Percentiles rank a stretch among this genome's conserved stretches.
Evolutionary conservation across 2,329 filamentous ascomycete genomes (phyloP).

Genomic region (Cladosporium sp.): DNA sequence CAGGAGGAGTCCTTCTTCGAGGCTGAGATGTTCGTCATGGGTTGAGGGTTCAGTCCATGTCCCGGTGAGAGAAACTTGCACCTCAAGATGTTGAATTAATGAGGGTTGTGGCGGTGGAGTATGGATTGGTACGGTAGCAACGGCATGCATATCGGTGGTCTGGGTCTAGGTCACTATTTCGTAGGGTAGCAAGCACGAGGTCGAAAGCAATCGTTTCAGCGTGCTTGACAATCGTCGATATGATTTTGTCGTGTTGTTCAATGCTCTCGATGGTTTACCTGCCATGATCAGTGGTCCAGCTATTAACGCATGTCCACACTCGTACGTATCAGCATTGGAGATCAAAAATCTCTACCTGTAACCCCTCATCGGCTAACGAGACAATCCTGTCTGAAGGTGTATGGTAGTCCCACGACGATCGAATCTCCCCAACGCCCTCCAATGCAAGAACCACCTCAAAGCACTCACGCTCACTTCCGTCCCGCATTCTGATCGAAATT

Average conservation of each 20-base stretch:
- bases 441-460: background rate
- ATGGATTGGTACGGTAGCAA: background rate
- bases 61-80: background rate
- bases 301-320: background rate
- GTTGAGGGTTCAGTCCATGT: background rate
- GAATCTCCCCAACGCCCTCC: background rate
- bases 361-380: background rate
- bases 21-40: constrained; percentile 2
- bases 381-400: background rate
- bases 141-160: background rate
- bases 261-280: background rate
- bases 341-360: background rate
- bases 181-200: background rate
- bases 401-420: background rate
- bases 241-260: background rate
- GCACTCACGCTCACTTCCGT: constrained; percentile 23
- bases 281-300: background rate
- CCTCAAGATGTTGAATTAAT: background rate
- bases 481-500: constrained; percentile 65
- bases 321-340: background rate
- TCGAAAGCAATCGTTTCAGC: background rate
- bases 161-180: background rate
- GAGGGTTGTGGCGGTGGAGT: background rate
- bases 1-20: constrained; percentile 1
- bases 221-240: background rate